These are phyloP conservation scores for Maudiozyma serrabonitensis DNA, from an alignment of 805 yeast genomes.

Conservation along the genomic window DNA sequence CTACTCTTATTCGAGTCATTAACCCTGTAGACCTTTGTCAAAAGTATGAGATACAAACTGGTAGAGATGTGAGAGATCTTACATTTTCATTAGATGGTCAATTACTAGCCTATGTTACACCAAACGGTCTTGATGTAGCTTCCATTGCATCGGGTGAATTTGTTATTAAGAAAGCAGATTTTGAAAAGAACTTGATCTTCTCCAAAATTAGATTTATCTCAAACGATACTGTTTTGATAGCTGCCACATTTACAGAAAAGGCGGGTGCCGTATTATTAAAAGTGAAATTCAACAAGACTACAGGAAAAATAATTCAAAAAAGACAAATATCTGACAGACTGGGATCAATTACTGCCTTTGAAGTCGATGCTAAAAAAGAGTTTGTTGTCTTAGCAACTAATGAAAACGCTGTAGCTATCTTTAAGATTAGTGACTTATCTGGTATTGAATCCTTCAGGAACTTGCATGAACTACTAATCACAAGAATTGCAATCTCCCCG, in stretches of 20 bases:
- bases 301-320: slow-evolving; percentile 14
- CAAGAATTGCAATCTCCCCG: slow-evolving; percentile 60
- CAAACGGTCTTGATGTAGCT: slow-evolving; percentile 37
- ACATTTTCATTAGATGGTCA: slow-evolving; percentile 60
- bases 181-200: slow-evolving; percentile 23
- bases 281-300: slow-evolving; percentile 20
- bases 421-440: slow-evolving; percentile 43
- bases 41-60: slow-evolving; percentile 44
- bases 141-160: slow-evolving; percentile 35
- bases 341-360: slow-evolving; percentile 43
- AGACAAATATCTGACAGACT: slow-evolving; percentile 29
- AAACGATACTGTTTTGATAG: slow-evolving; percentile 32
- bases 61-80: slow-evolving; percentile 52
- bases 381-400: slow-evolving; percentile 37
- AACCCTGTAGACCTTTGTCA: slow-evolving; percentile 46
- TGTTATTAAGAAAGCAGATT: slow-evolving; percentile 29
- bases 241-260: slow-evolving; percentile 34
- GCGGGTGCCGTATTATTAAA: slow-evolving; percentile 31
- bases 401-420: slow-evolving; percentile 56
- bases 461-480: slow-evolving; percentile 71
- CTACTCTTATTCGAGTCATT: slow-evolving; percentile 54
- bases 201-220: slow-evolving; percentile 31
- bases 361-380: slow-evolving; percentile 28
- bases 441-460: slow-evolving; percentile 42
- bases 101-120: slow-evolving; percentile 53